A percentile compares a stretch with the other conserved stretches of the same genome.
Conservation (phyloP, 768 basidiomycete species). For the Russula virescens region DNA sequence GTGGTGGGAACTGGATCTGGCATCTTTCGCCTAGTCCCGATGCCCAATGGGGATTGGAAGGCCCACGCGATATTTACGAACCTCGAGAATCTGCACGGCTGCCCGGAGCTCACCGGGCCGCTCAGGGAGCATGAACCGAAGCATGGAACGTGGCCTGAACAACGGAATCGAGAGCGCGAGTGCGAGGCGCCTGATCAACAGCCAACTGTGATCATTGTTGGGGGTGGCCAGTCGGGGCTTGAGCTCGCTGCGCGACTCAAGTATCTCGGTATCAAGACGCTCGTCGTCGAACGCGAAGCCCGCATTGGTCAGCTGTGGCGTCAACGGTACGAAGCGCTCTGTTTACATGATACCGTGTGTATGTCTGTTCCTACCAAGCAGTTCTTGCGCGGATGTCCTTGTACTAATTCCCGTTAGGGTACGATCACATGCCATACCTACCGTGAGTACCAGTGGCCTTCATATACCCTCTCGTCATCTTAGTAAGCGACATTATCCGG, state of each 20-base stretch:
- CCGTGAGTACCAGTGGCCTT: slow-evolving; percentile 20
- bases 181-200: slow-evolving; percentile 37
- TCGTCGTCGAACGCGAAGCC: slow-evolving; percentile 58
- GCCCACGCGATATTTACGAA: slow-evolving; percentile 45
- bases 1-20: slow-evolving; percentile 37
- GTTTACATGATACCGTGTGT: slow-evolving; percentile 65
- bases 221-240: slow-evolving; percentile 50
- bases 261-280: slow-evolving; percentile 40
- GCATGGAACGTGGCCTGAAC: slow-evolving; percentile 40
- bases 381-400: not conserved
- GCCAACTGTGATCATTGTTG: slow-evolving; percentile 48
- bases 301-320: slow-evolving; percentile 64
- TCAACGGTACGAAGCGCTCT: slow-evolving; percentile 58
- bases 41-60: slow-evolving; percentile 40
- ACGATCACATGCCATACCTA: slow-evolving; percentile 48
- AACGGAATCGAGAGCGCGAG: slow-evolving; percentile 33
- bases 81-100: slow-evolving; percentile 44
- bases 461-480: not conserved
- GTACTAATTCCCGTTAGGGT: slow-evolving; percentile 34
- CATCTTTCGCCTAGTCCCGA: slow-evolving; percentile 44
- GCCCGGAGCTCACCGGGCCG: slow-evolving; percentile 38
- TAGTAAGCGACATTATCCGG: not conserved
- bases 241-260: slow-evolving; percentile 56
- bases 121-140: slow-evolving; percentile 32
- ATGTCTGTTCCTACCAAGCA: slow-evolving; percentile 28